These are phyloP conservation scores for Tuber indicum DNA, from an alignment of 495 filamentous ascomycete species.

Conservation along the genomic window DNA sequence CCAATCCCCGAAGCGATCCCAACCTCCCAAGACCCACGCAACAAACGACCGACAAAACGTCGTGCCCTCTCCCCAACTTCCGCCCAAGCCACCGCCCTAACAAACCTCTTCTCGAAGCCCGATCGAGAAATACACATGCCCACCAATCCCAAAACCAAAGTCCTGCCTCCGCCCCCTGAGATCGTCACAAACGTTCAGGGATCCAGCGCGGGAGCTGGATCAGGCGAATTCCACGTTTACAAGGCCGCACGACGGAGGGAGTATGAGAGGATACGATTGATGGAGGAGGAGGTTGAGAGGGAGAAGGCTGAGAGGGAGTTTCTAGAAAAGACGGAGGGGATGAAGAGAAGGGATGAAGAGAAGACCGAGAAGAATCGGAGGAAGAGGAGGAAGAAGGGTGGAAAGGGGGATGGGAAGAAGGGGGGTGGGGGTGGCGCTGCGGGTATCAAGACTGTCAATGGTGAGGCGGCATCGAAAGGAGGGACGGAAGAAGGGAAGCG, in stretches of 20 bases:
- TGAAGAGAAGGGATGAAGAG: slow-evolving; percentile 65
- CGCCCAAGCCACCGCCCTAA: slow-evolving; percentile 59
- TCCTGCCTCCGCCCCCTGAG: slow-evolving; percentile 64
- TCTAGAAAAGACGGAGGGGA: slow-evolving; percentile 55
- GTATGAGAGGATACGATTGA: slow-evolving; percentile 77
- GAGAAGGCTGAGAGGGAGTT: slow-evolving; percentile 64
- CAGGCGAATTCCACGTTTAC: slow-evolving; percentile 96
- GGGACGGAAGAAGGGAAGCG: background rate
- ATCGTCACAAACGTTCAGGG: slow-evolving; percentile 96
- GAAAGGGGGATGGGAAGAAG: slow-evolving; percentile 47
- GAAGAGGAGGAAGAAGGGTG: slow-evolving; percentile 63
- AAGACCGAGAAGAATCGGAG: slow-evolving; percentile 71
- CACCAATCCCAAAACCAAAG: slow-evolving; percentile 17
- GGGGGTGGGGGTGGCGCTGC: slow-evolving; percentile 42
- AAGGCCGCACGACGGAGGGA: slow-evolving; percentile 85
- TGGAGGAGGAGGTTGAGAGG: slow-evolving; percentile 74
- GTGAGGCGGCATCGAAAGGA: background rate
- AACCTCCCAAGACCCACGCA: slow-evolving; percentile 69
- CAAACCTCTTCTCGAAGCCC: slow-evolving; percentile 74
- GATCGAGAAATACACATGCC: slow-evolving; percentile 64
- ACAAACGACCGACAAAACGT: slow-evolving; percentile 68
- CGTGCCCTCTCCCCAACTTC: slow-evolving; percentile 63
- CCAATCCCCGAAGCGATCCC: background rate
- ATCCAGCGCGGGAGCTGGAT: slow-evolving; percentile 79
- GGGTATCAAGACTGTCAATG: slow-evolving; percentile 11